Percentiles rank a stretch among this genome's conserved stretches.
Conservation (phyloP, 1,284 basidiomycete species). For the Rhodotorula glutinis region DNA sequence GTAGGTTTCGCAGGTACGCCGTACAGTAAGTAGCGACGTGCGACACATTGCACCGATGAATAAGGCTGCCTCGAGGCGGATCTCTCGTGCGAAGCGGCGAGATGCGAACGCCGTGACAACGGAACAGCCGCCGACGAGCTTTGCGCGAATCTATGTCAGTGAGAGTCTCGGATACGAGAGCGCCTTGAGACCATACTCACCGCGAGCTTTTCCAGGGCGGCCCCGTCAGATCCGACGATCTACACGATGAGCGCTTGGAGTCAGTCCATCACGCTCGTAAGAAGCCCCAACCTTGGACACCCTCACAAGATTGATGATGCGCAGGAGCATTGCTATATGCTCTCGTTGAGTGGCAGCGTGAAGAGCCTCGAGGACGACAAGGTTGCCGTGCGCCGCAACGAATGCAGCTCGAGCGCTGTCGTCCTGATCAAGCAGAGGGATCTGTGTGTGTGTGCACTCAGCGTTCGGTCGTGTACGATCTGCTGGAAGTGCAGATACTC, state of each 20-base stretch:
- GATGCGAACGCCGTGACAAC: conserved; percentile 71
- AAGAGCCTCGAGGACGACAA: conserved; percentile 87
- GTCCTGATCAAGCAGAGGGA: conserved; percentile 71
- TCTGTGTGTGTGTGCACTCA: conserved; percentile 51
- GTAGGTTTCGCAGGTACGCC: conserved; percentile 11
- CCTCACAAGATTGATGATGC: conserved; percentile 81
- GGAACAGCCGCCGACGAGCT: conserved; percentile 47
- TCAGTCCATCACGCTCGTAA: neutral
- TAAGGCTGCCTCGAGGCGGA: conserved; percentile 88
- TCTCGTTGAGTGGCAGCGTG: conserved; percentile 77
- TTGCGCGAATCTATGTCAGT: neutral
- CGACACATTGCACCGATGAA: conserved; percentile 91
- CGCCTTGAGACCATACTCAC: conserved; percentile 50
- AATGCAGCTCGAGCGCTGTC: conserved; percentile 88
- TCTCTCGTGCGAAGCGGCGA: conserved; percentile 89
- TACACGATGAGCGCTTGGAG: conserved; percentile 46
- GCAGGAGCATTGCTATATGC: conserved; percentile 72
- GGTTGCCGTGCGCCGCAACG: conserved; percentile 86
- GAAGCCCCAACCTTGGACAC: neutral
- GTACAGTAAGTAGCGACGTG: conserved; percentile 75
- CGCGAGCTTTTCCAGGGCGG: conserved; percentile 90
- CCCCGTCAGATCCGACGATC: conserved; percentile 82
- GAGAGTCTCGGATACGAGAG: neutral
- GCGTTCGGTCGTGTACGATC: neutral
- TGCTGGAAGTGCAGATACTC: conserved; percentile 40